These are phyloP conservation scores for Powellomyces hirtus DNA, from an alignment of 192 early-diverging fungal species.

Conservation along the genomic window DNA sequence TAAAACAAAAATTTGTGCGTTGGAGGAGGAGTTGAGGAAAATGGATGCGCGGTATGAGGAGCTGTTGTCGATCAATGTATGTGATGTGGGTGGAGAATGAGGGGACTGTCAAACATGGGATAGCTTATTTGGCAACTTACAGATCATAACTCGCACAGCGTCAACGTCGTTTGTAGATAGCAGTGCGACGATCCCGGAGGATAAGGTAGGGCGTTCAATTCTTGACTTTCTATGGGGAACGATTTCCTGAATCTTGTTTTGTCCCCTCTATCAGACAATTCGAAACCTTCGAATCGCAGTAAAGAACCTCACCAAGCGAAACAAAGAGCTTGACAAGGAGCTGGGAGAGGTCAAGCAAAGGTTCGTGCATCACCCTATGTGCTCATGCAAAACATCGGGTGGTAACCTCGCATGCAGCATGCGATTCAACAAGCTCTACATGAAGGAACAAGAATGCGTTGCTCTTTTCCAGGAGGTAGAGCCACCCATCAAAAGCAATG, in stretches of 20 bases:
- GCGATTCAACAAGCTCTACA: slow-evolving; percentile 8
- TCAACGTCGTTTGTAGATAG: neutral
- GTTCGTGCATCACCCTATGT: neutral
- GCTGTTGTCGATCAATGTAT: slow-evolving; percentile 14
- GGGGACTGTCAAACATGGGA: neutral
- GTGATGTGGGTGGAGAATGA: neutral
- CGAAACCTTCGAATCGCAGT: slow-evolving; percentile 2
- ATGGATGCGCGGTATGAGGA: slow-evolving; percentile 22
- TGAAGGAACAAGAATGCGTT: slow-evolving; percentile 8
- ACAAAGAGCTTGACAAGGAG: slow-evolving; percentile 9
- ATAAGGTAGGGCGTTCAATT: neutral
- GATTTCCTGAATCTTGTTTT: neutral
- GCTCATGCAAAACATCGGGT: no score
- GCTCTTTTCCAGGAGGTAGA: slow-evolving; percentile 8
- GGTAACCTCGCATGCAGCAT: no score
- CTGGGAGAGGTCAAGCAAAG: slow-evolving; percentile 12
- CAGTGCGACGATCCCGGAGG: neutral
- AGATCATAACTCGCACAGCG: neutral
- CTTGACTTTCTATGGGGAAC: neutral
- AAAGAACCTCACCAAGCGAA: slow-evolving; percentile 5
- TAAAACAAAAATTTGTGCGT: neutral
- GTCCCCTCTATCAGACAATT: slow-evolving; percentile 9
- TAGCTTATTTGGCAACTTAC: neutral
- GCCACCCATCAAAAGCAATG: neutral
- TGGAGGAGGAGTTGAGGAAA: slow-evolving; percentile 10